Conservation (phyloP, 139 green algal genomes). For the Pleodorina starrii region DNA sequence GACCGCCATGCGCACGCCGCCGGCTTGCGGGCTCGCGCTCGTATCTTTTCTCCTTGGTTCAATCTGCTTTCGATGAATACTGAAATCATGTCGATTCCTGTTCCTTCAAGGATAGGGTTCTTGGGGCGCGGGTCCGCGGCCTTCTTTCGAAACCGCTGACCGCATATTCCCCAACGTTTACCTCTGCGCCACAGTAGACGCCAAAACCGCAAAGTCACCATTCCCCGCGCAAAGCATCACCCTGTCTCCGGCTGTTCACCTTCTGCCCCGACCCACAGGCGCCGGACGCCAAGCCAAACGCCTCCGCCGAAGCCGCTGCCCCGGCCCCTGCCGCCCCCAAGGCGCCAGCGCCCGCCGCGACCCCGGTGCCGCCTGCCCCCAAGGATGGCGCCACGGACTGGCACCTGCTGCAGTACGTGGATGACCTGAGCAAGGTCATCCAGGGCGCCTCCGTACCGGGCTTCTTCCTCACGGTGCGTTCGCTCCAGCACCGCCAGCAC, state of each 20-base stretch:
- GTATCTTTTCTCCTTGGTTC: not conserved
- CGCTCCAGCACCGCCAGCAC: not conserved
- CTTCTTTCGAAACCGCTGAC: too few relatives aligned
- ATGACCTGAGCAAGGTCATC: not conserved
- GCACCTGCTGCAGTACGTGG: not conserved
- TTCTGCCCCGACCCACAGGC: not conserved
- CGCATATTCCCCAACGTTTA: too few relatives aligned
- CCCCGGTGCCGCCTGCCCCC: not conserved
- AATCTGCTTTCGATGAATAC: not conserved
- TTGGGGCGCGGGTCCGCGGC: too few relatives aligned
- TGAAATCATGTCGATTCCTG: too few relatives aligned
- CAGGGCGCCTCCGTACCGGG: not conserved
- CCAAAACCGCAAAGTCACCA: too few relatives aligned
- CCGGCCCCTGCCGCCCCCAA: not conserved
- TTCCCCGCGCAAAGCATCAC: too few relatives aligned
- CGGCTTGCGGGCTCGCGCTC: not conserved
- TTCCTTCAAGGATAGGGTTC: too few relatives aligned
- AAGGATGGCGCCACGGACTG: not conserved
- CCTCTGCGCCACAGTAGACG: too few relatives aligned
- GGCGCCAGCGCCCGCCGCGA: not conserved
- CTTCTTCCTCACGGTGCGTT: not conserved
- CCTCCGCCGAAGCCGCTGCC: not conserved
- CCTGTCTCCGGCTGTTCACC: not conserved
- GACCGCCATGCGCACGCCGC: not conserved
- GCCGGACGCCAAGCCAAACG: not conserved